Conservation (phyloP, 331 rosid genomes). For the Quercus phellos region DNA sequence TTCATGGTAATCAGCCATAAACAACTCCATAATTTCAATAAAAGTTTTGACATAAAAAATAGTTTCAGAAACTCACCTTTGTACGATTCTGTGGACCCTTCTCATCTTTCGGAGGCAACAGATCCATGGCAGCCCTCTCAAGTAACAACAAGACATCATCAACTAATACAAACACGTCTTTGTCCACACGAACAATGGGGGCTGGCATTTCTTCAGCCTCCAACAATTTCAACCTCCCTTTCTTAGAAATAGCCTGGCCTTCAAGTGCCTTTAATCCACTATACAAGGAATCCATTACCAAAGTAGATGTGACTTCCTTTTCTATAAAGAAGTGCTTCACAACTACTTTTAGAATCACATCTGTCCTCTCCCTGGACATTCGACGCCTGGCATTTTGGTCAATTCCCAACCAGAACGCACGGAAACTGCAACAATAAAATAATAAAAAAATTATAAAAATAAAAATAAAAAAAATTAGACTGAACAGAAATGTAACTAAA, state of each 20-base stretch:
- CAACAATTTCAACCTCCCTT: constrained; percentile 51
- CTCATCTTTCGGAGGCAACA: constrained; percentile 99
- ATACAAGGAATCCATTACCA: constrained; percentile 95
- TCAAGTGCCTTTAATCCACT: constrained; percentile 98
- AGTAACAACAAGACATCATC: constrained; percentile 82
- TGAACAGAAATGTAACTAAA: not conserved
- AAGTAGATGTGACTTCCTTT: constrained; percentile 95
- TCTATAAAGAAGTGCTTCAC: constrained; percentile 92
- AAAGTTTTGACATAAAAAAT: not conserved
- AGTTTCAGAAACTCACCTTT: constrained; percentile 52
- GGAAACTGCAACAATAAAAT: constrained; percentile 48
- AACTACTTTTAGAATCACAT: constrained; percentile 81
- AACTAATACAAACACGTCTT: constrained; percentile 79
- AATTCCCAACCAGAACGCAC: constrained; percentile 87
- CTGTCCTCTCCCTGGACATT: constrained; percentile 91
- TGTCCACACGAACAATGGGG: constrained; percentile 83
- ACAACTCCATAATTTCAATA: not conserved
- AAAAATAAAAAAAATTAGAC: not conserved
- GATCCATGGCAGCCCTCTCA: constrained; percentile 95
- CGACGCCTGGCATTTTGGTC: constrained; percentile 83
- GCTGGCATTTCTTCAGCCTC: constrained; percentile 85
- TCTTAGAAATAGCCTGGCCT: constrained; percentile 69
- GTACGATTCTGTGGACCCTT: constrained; percentile 99
- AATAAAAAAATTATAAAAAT: not conserved
- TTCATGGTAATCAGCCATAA: not conserved